Conservation (phyloP, 805 yeast genomes). For the Spencermartinsiella europaea region DNA sequence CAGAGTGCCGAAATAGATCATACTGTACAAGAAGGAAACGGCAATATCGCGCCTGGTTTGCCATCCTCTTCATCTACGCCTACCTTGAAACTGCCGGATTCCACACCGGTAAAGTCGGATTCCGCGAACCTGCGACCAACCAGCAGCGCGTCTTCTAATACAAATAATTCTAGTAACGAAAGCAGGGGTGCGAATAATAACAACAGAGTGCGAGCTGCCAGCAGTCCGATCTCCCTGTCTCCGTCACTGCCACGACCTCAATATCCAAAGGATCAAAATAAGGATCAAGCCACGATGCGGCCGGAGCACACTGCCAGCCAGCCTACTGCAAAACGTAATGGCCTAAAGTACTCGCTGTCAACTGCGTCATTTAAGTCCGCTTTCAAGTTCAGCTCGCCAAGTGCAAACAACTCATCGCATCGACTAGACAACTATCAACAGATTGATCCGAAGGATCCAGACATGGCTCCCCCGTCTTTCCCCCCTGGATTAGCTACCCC, state of each 20-base stretch:
- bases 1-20: not conserved
- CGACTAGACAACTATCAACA: not conserved
- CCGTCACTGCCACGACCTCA: not conserved
- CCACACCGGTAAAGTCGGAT: not conserved
- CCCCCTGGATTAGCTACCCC: not conserved
- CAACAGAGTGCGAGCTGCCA: not conserved
- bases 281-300: too few relatives aligned
- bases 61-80: too few relatives aligned
- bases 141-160: not conserved
- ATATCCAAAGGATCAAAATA: too few relatives aligned
- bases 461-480: not conserved
- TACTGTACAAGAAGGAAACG: not conserved
- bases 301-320: too few relatives aligned
- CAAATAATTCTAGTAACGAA: not conserved
- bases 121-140: too few relatives aligned
- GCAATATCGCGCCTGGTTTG: not conserved
- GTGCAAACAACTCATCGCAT: not conserved
- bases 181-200: not conserved
- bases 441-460: not conserved
- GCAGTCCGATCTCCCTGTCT: not conserved
- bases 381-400: slow-evolving; percentile 1
- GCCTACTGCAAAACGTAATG: slow-evolving; percentile 2
- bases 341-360: slow-evolving; percentile 9
- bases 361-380: slow-evolving; percentile 13
- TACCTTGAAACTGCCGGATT: not conserved